Percentiles rank a stretch among this genome's conserved stretches.
Evolutionary conservation across 1,284 basidiomycete species (phyloP).

Genomic region (Rhodotorula mucilaginosa): DNA sequence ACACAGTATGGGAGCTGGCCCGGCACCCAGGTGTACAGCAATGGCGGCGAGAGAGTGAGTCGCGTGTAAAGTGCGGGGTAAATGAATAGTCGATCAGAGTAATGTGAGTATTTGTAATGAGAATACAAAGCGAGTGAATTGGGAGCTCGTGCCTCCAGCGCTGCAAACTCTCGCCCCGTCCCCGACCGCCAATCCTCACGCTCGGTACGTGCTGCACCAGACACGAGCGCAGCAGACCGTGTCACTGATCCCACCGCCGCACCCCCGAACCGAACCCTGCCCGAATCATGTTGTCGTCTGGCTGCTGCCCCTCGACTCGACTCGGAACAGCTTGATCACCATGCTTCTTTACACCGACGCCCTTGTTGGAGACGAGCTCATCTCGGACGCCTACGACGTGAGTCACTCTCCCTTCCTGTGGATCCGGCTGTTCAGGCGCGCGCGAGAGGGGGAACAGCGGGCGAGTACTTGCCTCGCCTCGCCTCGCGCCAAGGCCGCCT

Average conservation of each 20-base stretch:
- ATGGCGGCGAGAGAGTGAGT: too few species aligned
- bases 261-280: too few species aligned
- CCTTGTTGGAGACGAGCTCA: conserved; percentile 84
- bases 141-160: neutral
- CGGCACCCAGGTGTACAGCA: too few species aligned
- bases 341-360: conserved; percentile 76
- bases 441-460: neutral
- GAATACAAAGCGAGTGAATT: neutral
- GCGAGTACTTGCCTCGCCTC: neutral
- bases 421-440: neutral
- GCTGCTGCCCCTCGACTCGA: neutral
- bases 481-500: too few species aligned
- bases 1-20: too few species aligned
- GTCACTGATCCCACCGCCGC: too few species aligned
- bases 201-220: neutral
- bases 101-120: neutral
- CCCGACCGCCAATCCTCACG: neutral
- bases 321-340: neutral
- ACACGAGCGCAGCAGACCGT: too few species aligned
- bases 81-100: neutral
- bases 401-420: conserved; percentile 43
- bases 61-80: neutral
- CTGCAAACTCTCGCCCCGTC: neutral
- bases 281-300: too few species aligned
- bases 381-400: conserved; percentile 89